Conservation (phyloP, 768 basidiomycete species). For the Boletus sensibilis region DNA sequence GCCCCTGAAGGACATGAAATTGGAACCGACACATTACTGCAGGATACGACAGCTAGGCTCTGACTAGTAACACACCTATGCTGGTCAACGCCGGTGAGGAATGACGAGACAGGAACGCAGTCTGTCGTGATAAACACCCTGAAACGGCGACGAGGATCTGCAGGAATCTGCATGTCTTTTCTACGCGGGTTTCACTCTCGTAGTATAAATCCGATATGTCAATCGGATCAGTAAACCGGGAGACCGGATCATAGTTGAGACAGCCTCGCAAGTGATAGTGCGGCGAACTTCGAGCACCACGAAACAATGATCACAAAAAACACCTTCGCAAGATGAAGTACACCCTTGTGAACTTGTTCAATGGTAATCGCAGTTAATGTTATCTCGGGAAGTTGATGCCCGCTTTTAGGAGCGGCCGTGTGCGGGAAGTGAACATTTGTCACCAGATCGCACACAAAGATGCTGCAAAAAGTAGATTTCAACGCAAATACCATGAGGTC, state of each 20-base stretch:
- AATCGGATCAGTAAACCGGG: conserved; percentile 5
- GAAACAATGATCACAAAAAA: neutral
- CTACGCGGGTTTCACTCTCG: conserved; percentile 10
- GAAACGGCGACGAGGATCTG: conserved; percentile 25
- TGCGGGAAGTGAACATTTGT: neutral
- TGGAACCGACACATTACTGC: neutral
- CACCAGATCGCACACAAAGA: conserved; percentile 9
- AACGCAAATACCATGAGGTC: conserved; percentile 2
- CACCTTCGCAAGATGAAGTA: conserved; percentile 22
- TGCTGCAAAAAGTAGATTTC: neutral
- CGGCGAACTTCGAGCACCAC: neutral
- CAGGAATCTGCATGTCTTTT: conserved; percentile 19
- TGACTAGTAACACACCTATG: neutral
- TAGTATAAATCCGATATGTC: conserved; percentile 18
- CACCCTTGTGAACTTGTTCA: neutral
- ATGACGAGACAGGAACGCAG: conserved; percentile 22
- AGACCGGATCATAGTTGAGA: conserved; percentile 21
- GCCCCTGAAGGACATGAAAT: neutral
- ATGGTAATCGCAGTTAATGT: conserved; percentile 5
- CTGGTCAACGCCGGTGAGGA: neutral
- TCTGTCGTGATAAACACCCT: conserved; percentile 13
- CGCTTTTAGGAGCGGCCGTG: conserved; percentile 10
- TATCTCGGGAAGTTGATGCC: conserved; percentile 15
- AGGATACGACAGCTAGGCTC: conserved; percentile 1
- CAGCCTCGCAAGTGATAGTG: conserved; percentile 15